phyloP scores from a whole-genome alignment of 805 yeast species.

The Yarrowia hollandica region DNA sequence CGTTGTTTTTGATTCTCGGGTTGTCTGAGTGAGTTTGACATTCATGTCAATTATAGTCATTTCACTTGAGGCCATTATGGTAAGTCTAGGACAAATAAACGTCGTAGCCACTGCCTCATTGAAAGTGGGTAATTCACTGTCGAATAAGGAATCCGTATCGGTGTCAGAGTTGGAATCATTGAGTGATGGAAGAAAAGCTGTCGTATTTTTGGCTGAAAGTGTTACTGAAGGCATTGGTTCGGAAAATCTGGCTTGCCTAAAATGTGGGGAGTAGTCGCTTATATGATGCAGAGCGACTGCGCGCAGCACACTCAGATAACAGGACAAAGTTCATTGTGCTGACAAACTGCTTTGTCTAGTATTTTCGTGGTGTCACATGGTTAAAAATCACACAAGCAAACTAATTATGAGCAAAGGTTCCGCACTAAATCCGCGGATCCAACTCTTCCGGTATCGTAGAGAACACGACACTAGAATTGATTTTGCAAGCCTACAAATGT shows the following conservation, averaged over 20 bases:
- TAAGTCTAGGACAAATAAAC: neutral
- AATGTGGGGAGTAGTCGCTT: constrained; percentile 21
- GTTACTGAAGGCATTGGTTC: constrained; percentile 10
- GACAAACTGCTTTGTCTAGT: too few species aligned
- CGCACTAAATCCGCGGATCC: too few species aligned
- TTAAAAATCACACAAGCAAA: too few species aligned
- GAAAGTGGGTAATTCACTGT: constrained; percentile 12
- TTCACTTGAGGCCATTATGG: neutral
- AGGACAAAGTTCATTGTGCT: too few species aligned
- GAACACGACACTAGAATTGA: too few species aligned
- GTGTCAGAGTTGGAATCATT: neutral
- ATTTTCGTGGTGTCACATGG: constrained; percentile 19
- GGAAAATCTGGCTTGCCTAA: neutral
- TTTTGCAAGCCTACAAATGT: too few species aligned
- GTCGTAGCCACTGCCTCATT: neutral
- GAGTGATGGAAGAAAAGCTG: neutral
- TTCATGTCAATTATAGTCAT: neutral
- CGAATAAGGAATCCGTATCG: constrained; percentile 7
- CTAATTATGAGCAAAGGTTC: too few species aligned
- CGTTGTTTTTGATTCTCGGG: neutral
- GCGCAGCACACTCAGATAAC: neutral
- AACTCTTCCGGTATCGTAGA: too few species aligned
- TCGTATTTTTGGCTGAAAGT: neutral
- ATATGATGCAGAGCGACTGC: constrained; percentile 21
- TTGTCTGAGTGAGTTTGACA: neutral